These are phyloP conservation scores for Euphorbia corollata DNA, from an alignment of 441 rosid species.

Conservation along the genomic window DNA sequence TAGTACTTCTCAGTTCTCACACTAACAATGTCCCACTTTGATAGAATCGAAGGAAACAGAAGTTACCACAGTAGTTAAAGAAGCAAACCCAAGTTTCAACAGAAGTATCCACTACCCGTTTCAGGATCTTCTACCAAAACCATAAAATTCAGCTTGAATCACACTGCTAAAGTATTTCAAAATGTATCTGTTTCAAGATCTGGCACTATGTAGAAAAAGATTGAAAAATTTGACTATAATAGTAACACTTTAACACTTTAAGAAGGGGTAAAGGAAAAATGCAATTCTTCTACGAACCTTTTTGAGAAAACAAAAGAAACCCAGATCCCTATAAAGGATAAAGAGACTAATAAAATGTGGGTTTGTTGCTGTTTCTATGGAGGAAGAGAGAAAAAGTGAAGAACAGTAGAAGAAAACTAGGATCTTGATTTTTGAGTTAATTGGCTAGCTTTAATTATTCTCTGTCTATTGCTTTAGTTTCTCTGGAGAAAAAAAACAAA, in stretches of 20 bases:
- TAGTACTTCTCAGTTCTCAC: not conserved
- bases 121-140: conserved; percentile 19
- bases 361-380: not conserved
- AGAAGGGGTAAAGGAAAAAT: not conserved
- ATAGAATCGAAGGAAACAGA: not conserved
- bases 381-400: not conserved
- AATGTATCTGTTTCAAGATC: conserved; percentile 25
- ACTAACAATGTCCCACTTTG: conserved; percentile 9
- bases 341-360: not conserved
- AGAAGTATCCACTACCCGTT: conserved; percentile 8
- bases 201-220: not conserved
- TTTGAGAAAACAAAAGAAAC: conserved; percentile 19
- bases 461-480: conserved; percentile 6
- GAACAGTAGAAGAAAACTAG: not conserved
- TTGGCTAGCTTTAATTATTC: conserved; percentile 19
- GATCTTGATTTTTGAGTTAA: not conserved
- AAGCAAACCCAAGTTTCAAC: conserved; percentile 1
- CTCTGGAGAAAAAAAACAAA: not conserved
- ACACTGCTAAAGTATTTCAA: conserved; percentile 3
- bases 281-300: conserved; percentile 8
- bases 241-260: conserved; percentile 4
- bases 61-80: not conserved
- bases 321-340: conserved; percentile 32
- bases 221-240: conserved; percentile 4
- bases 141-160: not conserved